A percentile compares a stretch with the other conserved stretches of the same genome.
Evolutionary conservation across 2,329 filamentous ascomycete genomes (phyloP).

Genomic region (Penicillium sp.): DNA sequence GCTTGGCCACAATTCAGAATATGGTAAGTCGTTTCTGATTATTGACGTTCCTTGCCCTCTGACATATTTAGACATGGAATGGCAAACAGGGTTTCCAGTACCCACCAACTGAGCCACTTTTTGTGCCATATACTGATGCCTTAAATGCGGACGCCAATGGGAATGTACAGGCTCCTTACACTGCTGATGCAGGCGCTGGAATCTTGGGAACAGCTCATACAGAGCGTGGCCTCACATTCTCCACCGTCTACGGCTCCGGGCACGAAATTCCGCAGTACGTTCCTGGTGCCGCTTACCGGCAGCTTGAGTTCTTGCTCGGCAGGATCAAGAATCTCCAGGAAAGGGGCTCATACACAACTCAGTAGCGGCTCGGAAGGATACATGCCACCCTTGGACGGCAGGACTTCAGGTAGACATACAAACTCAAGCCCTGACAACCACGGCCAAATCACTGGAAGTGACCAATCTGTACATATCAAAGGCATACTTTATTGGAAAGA

Average conservation of each 20-base stretch:
- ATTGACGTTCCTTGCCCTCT: no score
- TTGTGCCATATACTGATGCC: constrained; percentile 62
- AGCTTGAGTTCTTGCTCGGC: constrained; percentile 74
- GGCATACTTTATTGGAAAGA: not conserved
- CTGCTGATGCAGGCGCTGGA: constrained; percentile 57
- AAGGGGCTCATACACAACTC: constrained; percentile 13
- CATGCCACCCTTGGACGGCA: not conserved
- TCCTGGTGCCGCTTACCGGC: constrained; percentile 67
- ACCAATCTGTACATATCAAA: not conserved
- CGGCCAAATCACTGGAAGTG: not conserved
- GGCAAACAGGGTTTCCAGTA: constrained; percentile 69
- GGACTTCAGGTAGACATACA: no score
- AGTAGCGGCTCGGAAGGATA: not conserved
- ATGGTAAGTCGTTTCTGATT: constrained; percentile 47
- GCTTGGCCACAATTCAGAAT: constrained; percentile 72
- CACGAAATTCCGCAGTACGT: constrained; percentile 67
- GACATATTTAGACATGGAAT: constrained; percentile 58
- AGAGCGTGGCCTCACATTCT: constrained; percentile 74
- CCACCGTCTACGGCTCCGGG: constrained; percentile 63
- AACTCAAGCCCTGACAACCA: not conserved
- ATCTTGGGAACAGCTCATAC: constrained; percentile 69
- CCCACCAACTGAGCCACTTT: constrained; percentile 63
- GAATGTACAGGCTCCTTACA: constrained; percentile 41
- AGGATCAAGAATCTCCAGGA: constrained; percentile 58
- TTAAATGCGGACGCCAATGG: constrained; percentile 36